Percentiles rank a stretch among this genome's conserved stretches.
Evolutionary conservation across 2,329 filamentous ascomycete genomes (phyloP).

Genomic region (Beauveria scarabaeidicola): DNA sequence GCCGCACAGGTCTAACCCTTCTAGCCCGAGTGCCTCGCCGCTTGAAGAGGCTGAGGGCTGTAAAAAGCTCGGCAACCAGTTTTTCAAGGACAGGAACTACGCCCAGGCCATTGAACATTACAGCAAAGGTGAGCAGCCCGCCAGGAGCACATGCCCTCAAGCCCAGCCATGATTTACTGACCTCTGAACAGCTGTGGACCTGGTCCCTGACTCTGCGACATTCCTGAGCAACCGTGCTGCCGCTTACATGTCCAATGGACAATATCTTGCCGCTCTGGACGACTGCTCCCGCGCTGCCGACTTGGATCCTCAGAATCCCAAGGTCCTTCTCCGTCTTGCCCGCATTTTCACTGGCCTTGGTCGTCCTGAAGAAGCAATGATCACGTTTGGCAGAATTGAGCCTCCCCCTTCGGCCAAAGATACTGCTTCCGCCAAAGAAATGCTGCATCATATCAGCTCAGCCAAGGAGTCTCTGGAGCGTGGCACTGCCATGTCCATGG

Average conservation of each 20-base stretch:
- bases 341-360: slow-evolving; percentile 85
- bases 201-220: slow-evolving; percentile 76
- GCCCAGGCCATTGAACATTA: slow-evolving; percentile 84
- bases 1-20: slow-evolving; percentile 59
- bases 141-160: not conserved
- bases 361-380: slow-evolving; percentile 76
- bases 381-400: slow-evolving; percentile 71
- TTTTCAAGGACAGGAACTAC: slow-evolving; percentile 93
- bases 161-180: slow-evolving; percentile 12
- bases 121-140: slow-evolving; percentile 64
- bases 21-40: slow-evolving; percentile 45
- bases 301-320: slow-evolving; percentile 76
- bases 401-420: slow-evolving; percentile 79
- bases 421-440: slow-evolving; percentile 70
- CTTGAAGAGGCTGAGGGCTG: slow-evolving; percentile 78
- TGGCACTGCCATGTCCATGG: slow-evolving; percentile 81
- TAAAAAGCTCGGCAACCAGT: slow-evolving; percentile 91
- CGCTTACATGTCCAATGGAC: slow-evolving; percentile 80
- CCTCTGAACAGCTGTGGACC: slow-evolving; percentile 70
- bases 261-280: slow-evolving; percentile 71
- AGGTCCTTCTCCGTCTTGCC: slow-evolving; percentile 79
- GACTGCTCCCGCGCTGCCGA: slow-evolving; percentile 79
- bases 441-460: slow-evolving; percentile 72
- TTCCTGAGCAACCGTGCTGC: slow-evolving; percentile 94
- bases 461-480: slow-evolving; percentile 69